These are phyloP conservation scores for Trichoderma harzianum DNA, from an alignment of 2,329 filamentous ascomycete species.

Conservation along the genomic window DNA sequence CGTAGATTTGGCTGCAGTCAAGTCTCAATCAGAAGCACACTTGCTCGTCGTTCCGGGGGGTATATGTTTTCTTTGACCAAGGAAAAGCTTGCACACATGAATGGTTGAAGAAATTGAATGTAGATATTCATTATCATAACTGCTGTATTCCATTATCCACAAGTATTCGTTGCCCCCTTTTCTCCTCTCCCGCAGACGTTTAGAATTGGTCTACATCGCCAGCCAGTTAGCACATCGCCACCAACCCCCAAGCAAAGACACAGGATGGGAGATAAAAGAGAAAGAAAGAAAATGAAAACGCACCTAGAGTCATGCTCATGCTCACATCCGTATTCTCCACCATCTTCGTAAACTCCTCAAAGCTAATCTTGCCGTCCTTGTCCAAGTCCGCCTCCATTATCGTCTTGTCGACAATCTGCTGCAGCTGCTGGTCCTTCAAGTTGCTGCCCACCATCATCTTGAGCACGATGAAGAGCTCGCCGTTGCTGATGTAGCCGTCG, in stretches of 20 bases:
- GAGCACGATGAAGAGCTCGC: conserved; percentile 96
- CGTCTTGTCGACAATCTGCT: conserved; percentile 99
- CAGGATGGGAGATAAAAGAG: not conserved
- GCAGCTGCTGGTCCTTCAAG: conserved; percentile 96
- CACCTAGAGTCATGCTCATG: conserved; percentile 71
- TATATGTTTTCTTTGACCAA: not conserved
- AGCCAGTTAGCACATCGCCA: not conserved
- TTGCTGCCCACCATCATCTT: conserved; percentile 99
- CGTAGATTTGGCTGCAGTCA: not conserved
- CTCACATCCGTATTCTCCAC: conserved; percentile 87
- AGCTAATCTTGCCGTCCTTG: conserved; percentile 95
- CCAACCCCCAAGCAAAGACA: not conserved
- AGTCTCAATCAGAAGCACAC: not conserved
- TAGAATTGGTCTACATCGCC: conserved; percentile 26
- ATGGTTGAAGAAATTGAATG: conserved; percentile 8
- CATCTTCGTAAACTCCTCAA: conserved; percentile 98
- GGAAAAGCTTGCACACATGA: not conserved
- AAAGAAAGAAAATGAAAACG: conserved; percentile 30
- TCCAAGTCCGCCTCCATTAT: conserved; percentile 99
- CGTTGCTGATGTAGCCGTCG: conserved; percentile 97
- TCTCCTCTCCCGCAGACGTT: not conserved
- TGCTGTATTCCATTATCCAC: conserved; percentile 21
- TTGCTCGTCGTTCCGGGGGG: not conserved
- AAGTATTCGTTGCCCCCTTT: conserved; percentile 1
- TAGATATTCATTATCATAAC: conserved; percentile 29